Evolutionary conservation across 371 early-diverging fungal genomes (phyloP).

Genomic region (Rhizopus sp.): DNA sequence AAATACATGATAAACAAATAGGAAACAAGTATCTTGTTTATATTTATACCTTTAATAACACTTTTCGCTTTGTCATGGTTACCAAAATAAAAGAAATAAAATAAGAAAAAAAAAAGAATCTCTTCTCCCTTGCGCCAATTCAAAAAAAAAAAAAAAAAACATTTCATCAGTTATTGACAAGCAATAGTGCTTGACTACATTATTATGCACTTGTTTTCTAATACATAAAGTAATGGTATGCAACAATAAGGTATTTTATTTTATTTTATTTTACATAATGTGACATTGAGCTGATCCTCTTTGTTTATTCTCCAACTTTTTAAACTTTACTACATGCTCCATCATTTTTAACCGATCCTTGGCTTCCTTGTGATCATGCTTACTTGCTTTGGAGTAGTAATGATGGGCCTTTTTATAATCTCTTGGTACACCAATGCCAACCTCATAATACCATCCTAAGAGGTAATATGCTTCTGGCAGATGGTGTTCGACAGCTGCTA

Average conservation of each 20-base stretch:
- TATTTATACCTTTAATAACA: background rate
- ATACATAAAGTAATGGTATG: no score
- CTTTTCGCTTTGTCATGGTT: slow-evolving; percentile 1
- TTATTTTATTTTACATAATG: slow-evolving; percentile 1
- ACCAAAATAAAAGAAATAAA: background rate
- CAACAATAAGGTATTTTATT: no score
- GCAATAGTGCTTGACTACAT: no score
- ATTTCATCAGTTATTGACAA: background rate
- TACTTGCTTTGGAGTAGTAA: slow-evolving; percentile 38
- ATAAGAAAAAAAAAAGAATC: background rate
- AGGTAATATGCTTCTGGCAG: slow-evolving; percentile 42
- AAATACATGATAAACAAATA: background rate
- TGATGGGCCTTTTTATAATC: slow-evolving; percentile 34
- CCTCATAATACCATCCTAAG: slow-evolving; percentile 51
- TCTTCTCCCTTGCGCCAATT: no score
- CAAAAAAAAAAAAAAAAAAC: slow-evolving; percentile 3
- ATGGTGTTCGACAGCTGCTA: slow-evolving; percentile 32
- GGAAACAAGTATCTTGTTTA: no score
- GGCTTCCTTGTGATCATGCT: slow-evolving; percentile 30
- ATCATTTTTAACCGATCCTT: slow-evolving; percentile 10
- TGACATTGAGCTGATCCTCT: slow-evolving; percentile 2
- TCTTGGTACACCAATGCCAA: slow-evolving; percentile 42
- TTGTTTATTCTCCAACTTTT: slow-evolving; percentile 11
- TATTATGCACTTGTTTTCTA: no score
- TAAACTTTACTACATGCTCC: slow-evolving; percentile 14